Base-by-base conservation (phyloP, 805 yeast genomes). In the Myxozyma nipponensis region DNA sequence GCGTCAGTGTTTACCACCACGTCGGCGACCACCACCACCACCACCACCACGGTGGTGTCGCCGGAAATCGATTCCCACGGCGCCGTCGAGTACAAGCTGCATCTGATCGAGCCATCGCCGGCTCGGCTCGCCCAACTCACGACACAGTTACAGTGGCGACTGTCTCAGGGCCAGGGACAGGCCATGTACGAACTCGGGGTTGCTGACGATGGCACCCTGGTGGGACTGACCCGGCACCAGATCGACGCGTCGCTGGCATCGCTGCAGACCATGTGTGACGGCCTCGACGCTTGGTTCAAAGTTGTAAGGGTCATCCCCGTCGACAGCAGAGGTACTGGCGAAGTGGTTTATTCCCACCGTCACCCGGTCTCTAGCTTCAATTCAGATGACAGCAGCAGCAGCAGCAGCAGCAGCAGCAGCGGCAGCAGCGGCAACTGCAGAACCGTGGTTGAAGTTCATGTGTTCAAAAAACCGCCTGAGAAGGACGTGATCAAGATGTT, bases 111-210 rank as follows among this genome's bases (percentile, higher is more conserved):
- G 5, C 56, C 54, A 22, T 36, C 17, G 4, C 51, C 59, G 1
- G 49, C 54, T 18, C 54, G 60, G 22, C 49, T 56, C 17, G 60
- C 49, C 18, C 60, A 55, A 45, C 39, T 56, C 10, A 55, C 59
- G 18, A 54, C 60, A 15, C 60, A 56, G 47, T 35, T 56, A 26
- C 56, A 51, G 44, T 56, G 54, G 54, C 50, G 60, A 18, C 49
- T 56, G 5, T 34, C 54, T 3, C 58, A 56, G 35, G 60, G 60
- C 15, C 49, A 50, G 23, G 60, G 60, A 4, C 56, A 47, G 36
- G 54, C 57, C 18, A 49, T 56, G 6, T 56, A 56, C 40, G 59
- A 51, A 36, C 40, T 56, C 18, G 60, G 60, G 2, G 60, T 55
- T 4, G 34, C 48, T 18, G 57, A 56, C 28, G 44, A 51, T 19